These are phyloP conservation scores for Solanum chilense DNA, from an alignment of 257 asterid species.

Conservation along the genomic window DNA sequence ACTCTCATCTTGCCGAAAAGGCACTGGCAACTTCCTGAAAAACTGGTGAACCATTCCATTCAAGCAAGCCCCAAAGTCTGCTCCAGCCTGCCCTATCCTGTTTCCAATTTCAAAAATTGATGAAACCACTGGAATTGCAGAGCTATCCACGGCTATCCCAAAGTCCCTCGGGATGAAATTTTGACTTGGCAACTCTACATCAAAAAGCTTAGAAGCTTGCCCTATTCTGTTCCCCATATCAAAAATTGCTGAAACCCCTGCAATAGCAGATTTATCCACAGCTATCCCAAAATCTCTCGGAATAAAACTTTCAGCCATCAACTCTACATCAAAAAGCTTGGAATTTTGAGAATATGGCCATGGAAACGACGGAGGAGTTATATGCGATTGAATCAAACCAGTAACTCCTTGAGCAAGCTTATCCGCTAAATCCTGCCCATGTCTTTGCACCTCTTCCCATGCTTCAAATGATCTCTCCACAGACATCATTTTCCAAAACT, in stretches of 20 bases:
- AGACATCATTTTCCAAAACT: slow-evolving; percentile 51
- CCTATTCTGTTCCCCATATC: slow-evolving; percentile 11
- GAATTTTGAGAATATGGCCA: slow-evolving; percentile 73
- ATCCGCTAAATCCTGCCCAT: slow-evolving; percentile 85
- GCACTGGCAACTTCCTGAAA: slow-evolving; percentile 57
- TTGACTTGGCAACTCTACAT: slow-evolving; percentile 57
- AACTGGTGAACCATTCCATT: slow-evolving; percentile 78
- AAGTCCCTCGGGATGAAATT: slow-evolving; percentile 52
- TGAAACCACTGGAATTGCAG: slow-evolving; percentile 55
- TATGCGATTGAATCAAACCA: slow-evolving; percentile 75
- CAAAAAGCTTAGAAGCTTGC: slow-evolving; percentile 40
- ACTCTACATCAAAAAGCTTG: slow-evolving; percentile 67
- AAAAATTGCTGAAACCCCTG: slow-evolving; percentile 77
- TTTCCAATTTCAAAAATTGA: slow-evolving; percentile 84
- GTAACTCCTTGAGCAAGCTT: slow-evolving; percentile 78
- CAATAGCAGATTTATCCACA: slow-evolving; percentile 43
- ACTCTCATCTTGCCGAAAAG: slow-evolving; percentile 60
- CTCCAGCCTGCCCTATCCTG: slow-evolving; percentile 86
- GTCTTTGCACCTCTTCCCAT: slow-evolving; percentile 99
- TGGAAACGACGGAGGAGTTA: slow-evolving; percentile 58
- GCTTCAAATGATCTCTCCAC: slow-evolving; percentile 94
- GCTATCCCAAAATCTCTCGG: slow-evolving; percentile 52
- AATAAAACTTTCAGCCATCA: slow-evolving; percentile 46
- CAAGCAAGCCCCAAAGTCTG: slow-evolving; percentile 64
- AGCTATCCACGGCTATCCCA: slow-evolving; percentile 49